Percentiles rank a stretch among this genome's conserved stretches.
These are phyloP conservation scores for Trifolium repens DNA, from an alignment of 306 rosid species.

Conservation along the genomic window DNA sequence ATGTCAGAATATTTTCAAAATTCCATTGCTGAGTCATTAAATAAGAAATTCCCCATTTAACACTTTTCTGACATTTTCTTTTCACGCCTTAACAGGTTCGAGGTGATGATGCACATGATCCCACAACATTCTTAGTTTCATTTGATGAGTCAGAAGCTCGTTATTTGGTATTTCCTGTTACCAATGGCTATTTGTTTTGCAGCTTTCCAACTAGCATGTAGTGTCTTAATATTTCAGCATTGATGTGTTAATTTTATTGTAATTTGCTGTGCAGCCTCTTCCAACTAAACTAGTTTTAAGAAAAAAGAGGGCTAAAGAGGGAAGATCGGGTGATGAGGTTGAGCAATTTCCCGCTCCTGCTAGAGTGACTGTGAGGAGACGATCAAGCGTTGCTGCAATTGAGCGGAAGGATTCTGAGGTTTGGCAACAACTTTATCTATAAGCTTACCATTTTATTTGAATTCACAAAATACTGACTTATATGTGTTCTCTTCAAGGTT, in stretches of 20 bases:
- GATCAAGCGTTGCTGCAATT: constrained; percentile 72
- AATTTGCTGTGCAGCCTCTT: constrained; percentile 75
- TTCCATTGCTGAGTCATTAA: constrained; percentile 11
- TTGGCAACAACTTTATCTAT: constrained; percentile 38
- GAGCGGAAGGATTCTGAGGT: constrained; percentile 87
- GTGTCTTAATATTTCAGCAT: constrained; percentile 20
- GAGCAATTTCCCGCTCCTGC: constrained; percentile 88
- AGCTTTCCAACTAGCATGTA: neutral
- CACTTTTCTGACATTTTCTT: constrained; percentile 26
- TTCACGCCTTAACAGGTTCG: constrained; percentile 62
- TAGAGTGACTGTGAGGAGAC: constrained; percentile 77
- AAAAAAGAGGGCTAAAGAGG: constrained; percentile 93
- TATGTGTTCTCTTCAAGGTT: constrained; percentile 58
- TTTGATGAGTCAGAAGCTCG: constrained; percentile 89
- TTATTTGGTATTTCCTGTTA: constrained; percentile 65
- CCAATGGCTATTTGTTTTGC: constrained; percentile 23
- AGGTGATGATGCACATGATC: constrained; percentile 84
- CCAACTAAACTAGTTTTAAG: constrained; percentile 87
- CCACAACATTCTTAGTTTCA: constrained; percentile 79
- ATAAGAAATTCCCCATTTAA: constrained; percentile 30
- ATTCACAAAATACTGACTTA: neutral
- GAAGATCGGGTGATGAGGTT: constrained; percentile 77
- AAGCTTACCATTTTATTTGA: constrained; percentile 12
- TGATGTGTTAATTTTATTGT: constrained; percentile 35
- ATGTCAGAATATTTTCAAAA: constrained; percentile 48